Base-by-base conservation (phyloP, 2,329 filamentous ascomycete genomes). In the Neophaeococcomyces mojaviensis region DNA sequence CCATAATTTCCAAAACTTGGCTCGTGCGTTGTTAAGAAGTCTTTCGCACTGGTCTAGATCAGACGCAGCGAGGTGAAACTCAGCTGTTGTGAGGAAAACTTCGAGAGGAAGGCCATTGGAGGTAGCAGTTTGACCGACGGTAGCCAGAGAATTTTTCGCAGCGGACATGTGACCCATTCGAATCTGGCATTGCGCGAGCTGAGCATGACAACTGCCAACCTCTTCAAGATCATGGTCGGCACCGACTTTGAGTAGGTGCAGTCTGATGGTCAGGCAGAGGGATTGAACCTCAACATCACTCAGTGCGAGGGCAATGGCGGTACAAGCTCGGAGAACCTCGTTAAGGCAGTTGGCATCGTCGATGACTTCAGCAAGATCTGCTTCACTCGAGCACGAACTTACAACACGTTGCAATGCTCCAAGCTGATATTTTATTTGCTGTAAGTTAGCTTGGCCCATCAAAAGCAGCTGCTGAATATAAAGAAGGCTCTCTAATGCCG, bases 41-140 rank as follows among this genome's bases (percentile, higher is more conserved):
- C 50, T 61, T 49, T 52, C 66, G 54, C 71, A 83, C 64, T 84
- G 80, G 8, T 81, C 73, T 13, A 77, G 66, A 40, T 81, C 79
- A 8, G 83, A 84, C 10, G 82, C 75, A 1, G 77, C 76, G 15
- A 89, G 68, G 22, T 82, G 71, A 61, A 88, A 88, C 61, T 94
- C 86, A 0, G 85, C 81, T 50, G 82, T 80, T 0, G 81, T 78
- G 5, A 95, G 66, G 53, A 88, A 77, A 61, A 84, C 84, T 28
- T 71, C 69, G 12, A 83, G 24, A 10, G 5, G 24, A 10, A 28
- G 5, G 5, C 10, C 24, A 28, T 28, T 28, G 24, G 24, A 10
- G 24, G 10, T 10, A 28, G 24, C 51, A 28, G 5, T 28, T 26
- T 24, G 19, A 12, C 81, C 74, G 2, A 80, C 79, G 45, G 75